Base-by-base conservation (phyloP, 257 asterid species). In the Solanum etuberosum region DNA sequence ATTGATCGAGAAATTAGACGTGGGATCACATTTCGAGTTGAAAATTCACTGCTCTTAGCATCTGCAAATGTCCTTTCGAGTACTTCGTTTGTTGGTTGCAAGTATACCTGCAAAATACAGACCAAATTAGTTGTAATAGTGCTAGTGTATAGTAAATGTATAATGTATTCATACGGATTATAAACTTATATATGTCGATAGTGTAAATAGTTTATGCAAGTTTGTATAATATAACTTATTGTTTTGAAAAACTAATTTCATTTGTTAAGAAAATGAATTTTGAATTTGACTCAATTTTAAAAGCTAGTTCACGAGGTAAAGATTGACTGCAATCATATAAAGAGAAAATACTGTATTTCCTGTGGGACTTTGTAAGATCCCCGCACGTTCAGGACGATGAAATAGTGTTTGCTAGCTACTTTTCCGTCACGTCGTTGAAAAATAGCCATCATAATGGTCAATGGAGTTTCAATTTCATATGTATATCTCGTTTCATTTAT, bases 1-100 rank as follows among this genome's bases (percentile, higher is more conserved):
- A 95, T 15, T 14, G 98, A 94, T 51, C 98, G 86, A 7, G 91
- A 86, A 35, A 97, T 90, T 91, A 93, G 83, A 43, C 99, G 91
- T 1, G 98, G 98, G 34, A 94, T 87, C 1, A 94, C 87, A 29
- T 97, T 97, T 40, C 98, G 86, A 3, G 89, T 16, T 1, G 99
- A 94, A 90, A 97, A 97, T 84, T 97, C 92, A 81, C 87, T 86
- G 8, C 93, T 91, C 86, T 68, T 92, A 8, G 96, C 92, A 83
- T 97, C 95, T 32, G 93, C 92, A 80, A 97, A 94, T 40, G 91
- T 84, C 42, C 94, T 86, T 88, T 97, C 99, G 6, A 97, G 92
- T 77, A 93, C 93, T 86, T 94, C 99, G 51, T 97, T 97, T 21
- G 98, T 95, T 37, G 99, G 99, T 78, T 97, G 98, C 90, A 97